Percentiles rank a stretch among this genome's conserved stretches.
phyloP scores from a whole-genome alignment of 2,329 filamentous ascomycete species.

The Cercospora zeae-maydis region DNA sequence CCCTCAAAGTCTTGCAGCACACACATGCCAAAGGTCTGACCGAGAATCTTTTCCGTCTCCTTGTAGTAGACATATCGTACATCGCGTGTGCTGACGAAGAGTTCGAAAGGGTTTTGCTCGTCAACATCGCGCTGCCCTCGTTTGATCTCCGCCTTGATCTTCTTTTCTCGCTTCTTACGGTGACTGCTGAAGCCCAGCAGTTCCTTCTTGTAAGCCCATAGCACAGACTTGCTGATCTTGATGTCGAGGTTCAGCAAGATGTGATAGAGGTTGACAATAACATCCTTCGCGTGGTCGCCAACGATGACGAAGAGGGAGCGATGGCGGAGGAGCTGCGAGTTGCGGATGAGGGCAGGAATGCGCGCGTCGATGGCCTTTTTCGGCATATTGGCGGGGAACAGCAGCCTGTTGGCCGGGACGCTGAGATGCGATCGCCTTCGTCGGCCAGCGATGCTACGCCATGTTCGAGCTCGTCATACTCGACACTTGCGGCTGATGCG shows the following conservation, averaged over 20 bases:
- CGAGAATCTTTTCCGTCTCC: slow-evolving; percentile 97
- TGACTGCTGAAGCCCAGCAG: slow-evolving; percentile 92
- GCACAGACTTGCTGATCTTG: slow-evolving; percentile 90
- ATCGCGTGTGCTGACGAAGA: slow-evolving; percentile 93
- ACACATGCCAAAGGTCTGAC: slow-evolving; percentile 98
- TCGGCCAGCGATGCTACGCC: not conserved
- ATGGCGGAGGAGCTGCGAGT: slow-evolving; percentile 93
- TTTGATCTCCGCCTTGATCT: slow-evolving; percentile 98
- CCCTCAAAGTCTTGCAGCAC: slow-evolving; percentile 98
- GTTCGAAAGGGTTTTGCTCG: slow-evolving; percentile 89
- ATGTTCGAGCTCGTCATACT: not conserved
- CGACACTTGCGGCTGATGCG: not conserved
- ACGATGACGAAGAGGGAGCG: slow-evolving; percentile 97
- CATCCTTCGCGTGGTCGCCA: slow-evolving; percentile 90
- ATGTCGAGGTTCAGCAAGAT: slow-evolving; percentile 88
- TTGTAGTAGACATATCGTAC: slow-evolving; percentile 99
- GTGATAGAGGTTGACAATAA: slow-evolving; percentile 90
- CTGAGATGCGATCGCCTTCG: not conserved
- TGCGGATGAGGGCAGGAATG: slow-evolving; percentile 85
- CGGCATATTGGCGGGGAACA: slow-evolving; percentile 45
- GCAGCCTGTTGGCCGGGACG: not conserved
- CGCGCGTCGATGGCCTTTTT: slow-evolving; percentile 70
- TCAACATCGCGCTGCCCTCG: slow-evolving; percentile 89
- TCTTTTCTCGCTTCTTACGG: slow-evolving; percentile 94
- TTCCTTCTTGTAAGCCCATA: slow-evolving; percentile 99